Base-by-base conservation (phyloP, 2,329 filamentous ascomycete genomes). In the Cephalotrichum gorgonifer region DNA sequence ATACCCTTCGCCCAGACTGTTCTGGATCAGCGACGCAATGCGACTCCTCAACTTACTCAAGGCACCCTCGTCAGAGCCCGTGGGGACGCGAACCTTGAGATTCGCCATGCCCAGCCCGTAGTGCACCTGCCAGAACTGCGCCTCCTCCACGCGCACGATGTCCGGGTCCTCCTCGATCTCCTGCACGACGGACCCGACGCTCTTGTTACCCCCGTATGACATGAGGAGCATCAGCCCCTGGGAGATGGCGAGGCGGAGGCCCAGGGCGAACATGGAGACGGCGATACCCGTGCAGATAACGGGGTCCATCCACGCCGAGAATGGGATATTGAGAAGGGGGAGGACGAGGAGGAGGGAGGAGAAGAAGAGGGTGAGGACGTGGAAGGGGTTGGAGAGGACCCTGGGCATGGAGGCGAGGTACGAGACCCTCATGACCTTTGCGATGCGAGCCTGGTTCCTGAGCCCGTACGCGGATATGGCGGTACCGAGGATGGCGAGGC, bases 41-140 rank as follows among this genome's bases (percentile, higher is more conserved):
- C 87, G 81, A 54, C 86, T 83, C 51, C 90, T 79, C 54, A 97
- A 66, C 58, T 84, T 85, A 51, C 75, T 74, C 51, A 94, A 70
- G 6, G 83, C 78, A 14, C 84, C 79, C 53, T 93, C 88, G 41
- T 86, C 82, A 43, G 66, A 71, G 4, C 83, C 84, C 53, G 68
- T 71, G 4, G 69, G 63, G 25, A 95, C 78, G 51, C 83, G 78
- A 20, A 98, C 67, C 64, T 88, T 94, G 55, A 98, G 65, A 62
- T 94, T 96, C 8, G 93, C 93, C 85, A 97, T 95, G 61, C 89
- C 95, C 38, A 97, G 73, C 2, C 91, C 90, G 63, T 97, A 96
- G 66, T 98, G 93, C 14, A 96, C 93, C 70, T 98, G 93, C 93
- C 93, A 98, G 65, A 98, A 95, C 61, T 89, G 83, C 2, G 90